Evolutionary conservation across 441 rosid species (phyloP).

Genomic region (Euphorbia schlechtendalii): DNA sequence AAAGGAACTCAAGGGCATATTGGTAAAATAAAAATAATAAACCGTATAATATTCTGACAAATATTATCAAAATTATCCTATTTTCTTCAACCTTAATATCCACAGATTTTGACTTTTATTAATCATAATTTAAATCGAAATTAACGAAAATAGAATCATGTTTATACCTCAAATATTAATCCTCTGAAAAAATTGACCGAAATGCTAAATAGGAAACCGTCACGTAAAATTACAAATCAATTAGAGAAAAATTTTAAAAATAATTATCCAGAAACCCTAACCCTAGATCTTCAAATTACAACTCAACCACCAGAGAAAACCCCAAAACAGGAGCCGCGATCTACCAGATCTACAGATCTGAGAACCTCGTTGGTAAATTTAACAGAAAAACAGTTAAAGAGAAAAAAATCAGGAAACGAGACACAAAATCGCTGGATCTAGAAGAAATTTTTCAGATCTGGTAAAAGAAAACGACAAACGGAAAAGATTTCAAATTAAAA

Average conservation of each 20-base stretch:
- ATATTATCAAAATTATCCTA: not conserved
- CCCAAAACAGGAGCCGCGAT: not conserved
- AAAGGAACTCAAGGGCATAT: not conserved
- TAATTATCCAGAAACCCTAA: constrained; percentile 3
- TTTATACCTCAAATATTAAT: not conserved
- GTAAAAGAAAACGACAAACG: no score
- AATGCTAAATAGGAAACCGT: not conserved
- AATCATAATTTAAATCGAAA: not conserved
- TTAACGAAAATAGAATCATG: not conserved
- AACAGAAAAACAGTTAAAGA: not conserved
- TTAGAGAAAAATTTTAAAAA: not conserved
- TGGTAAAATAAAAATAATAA: not conserved
- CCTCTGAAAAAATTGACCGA: not conserved
- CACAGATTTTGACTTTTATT: not conserved
- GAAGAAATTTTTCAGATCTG: not conserved
- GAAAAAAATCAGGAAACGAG: not conserved
- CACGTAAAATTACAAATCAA: not conserved
- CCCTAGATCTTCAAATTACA: constrained; percentile 10
- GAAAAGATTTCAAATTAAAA: not conserved
- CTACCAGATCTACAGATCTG: not conserved
- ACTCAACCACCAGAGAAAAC: not conserved
- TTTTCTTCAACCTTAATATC: not conserved
- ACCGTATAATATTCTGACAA: not conserved
- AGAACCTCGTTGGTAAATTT: not conserved
- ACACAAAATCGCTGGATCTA: constrained; percentile 3